phyloP scores from a whole-genome alignment of 2,329 filamentous ascomycete species.

The Alternaria metachromatica region DNA sequence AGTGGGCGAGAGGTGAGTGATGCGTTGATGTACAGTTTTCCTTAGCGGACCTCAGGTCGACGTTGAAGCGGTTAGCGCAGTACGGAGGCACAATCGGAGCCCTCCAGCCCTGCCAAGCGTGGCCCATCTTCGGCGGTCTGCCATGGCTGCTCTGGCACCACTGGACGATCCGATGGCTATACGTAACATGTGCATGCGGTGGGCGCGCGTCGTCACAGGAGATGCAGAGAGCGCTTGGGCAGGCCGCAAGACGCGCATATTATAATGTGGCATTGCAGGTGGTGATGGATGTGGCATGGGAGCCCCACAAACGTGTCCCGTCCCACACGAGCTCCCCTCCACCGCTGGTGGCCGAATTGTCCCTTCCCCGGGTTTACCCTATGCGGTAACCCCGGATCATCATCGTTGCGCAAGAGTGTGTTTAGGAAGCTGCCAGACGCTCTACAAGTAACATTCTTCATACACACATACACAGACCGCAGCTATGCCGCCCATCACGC shows the following conservation, averaged over 20 bases:
- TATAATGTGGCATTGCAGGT: conserved; percentile 8
- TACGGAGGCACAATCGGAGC: conserved; percentile 25
- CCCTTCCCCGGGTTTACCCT: conserved; percentile 2
- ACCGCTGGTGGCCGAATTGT: background rate
- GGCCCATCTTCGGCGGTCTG: conserved; percentile 15
- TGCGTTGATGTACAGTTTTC: conserved; percentile 27
- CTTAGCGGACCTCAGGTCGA: conserved; percentile 16
- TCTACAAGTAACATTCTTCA: background rate
- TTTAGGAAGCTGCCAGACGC: too few relatives aligned
- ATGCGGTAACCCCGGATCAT: conserved; percentile 7
- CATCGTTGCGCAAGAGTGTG: background rate
- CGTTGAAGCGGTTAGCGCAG: conserved; percentile 26
- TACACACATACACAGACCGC: background rate
- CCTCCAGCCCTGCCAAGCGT: conserved; percentile 17
- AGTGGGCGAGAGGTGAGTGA: conserved; percentile 12
- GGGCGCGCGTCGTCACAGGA: background rate
- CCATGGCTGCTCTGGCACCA: conserved; percentile 5
- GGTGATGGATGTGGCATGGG: conserved; percentile 1
- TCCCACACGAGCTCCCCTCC: conserved; percentile 5
- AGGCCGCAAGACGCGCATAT: background rate
- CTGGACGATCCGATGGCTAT: background rate
- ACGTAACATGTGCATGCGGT: background rate
- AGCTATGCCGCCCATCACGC: conserved; percentile 40
- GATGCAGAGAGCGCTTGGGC: background rate
- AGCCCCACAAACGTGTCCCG: conserved; percentile 8